A percentile compares a stretch with the other conserved stretches of the same genome.
These are phyloP conservation scores for Dactylorhiza incarnata DNA, from an alignment of 106 monocot genomes.

Conservation along the genomic window DNA sequence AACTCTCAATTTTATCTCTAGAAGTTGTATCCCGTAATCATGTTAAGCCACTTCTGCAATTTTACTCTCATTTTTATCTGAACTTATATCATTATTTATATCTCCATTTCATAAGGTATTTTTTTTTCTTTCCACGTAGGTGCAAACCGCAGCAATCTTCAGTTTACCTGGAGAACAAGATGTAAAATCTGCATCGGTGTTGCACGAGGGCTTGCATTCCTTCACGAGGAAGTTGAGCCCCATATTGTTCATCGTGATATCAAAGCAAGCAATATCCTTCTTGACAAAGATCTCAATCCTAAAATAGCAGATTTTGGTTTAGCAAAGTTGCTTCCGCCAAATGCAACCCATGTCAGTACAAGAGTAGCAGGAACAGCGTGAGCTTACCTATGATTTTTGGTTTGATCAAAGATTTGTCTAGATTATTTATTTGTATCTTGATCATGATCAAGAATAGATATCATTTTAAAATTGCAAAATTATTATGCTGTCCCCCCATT, in stretches of 20 bases:
- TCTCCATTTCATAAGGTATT: not conserved
- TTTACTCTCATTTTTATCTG: too few relatives aligned
- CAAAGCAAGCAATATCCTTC: slow-evolving; percentile 24
- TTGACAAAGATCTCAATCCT: slow-evolving; percentile 21
- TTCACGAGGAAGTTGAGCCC: slow-evolving; percentile 19
- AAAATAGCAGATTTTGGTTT: slow-evolving; percentile 35
- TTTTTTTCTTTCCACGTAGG: not conserved
- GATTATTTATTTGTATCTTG: not conserved
- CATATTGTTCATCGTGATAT: slow-evolving; percentile 24
- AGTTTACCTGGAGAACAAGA: slow-evolving; percentile 18
- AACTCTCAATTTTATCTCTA: too few relatives aligned
- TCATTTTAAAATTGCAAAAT: not conserved
- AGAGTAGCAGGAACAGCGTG: slow-evolving; percentile 26
- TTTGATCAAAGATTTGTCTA: not conserved
- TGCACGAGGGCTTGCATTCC: slow-evolving; percentile 29
- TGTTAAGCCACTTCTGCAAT: too few relatives aligned
- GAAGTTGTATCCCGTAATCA: too few relatives aligned
- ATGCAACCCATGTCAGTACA: slow-evolving; percentile 28
- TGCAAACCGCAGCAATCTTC: slow-evolving; percentile 17
- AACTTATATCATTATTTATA: too few relatives aligned
- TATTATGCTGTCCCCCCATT: not conserved
- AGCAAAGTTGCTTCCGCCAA: slow-evolving; percentile 20
- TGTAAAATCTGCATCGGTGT: slow-evolving; percentile 18
- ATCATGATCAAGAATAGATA: not conserved
- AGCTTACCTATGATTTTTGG: not conserved